phyloP scores from a whole-genome alignment of 805 yeast species.

The Lachancea nothofagi region DNA sequence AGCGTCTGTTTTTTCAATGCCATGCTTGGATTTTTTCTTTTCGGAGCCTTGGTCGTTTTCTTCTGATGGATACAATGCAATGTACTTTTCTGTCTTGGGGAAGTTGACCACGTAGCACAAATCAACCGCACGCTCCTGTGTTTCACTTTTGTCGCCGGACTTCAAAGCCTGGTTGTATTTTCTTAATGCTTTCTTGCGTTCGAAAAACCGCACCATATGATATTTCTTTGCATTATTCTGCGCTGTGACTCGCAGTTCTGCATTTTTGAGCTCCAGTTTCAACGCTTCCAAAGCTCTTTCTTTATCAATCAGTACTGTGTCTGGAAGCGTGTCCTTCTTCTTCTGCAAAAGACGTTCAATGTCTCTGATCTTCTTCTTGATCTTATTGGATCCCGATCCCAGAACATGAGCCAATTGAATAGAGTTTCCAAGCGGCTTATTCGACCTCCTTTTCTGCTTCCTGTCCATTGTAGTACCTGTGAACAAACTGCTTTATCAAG shows the following conservation, averaged over 20 bases:
- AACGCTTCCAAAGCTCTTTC: constrained; percentile 71
- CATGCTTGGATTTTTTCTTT: constrained; percentile 37
- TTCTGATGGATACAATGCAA: constrained; percentile 60
- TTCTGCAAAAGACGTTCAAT: constrained; percentile 59
- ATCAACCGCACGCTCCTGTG: constrained; percentile 54
- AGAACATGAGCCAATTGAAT: constrained; percentile 35
- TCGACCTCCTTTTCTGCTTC: constrained; percentile 14
- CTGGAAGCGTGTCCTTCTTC: constrained; percentile 53
- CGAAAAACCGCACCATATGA: constrained; percentile 91
- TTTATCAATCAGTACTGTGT: constrained; percentile 59
- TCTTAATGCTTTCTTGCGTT: constrained; percentile 77
- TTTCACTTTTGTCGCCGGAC: constrained; percentile 24
- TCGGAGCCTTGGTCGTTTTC: constrained; percentile 14
- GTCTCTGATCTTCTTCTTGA: constrained; percentile 84
- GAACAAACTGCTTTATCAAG: too few relatives aligned
- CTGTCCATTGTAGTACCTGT: too few relatives aligned
- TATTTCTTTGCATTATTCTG: constrained; percentile 62
- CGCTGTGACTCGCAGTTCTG: constrained; percentile 41
- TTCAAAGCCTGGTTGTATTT: constrained; percentile 42
- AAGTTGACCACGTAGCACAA: constrained; percentile 68
- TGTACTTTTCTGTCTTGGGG: constrained; percentile 75
- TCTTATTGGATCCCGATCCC: constrained; percentile 44
- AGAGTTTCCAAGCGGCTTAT: constrained; percentile 20
- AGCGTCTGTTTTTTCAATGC: constrained; percentile 38
- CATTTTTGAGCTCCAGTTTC: constrained; percentile 49